Evolutionary conservation across 78 protist species (phyloP).

Genomic region (Polysphondylium violaceum): DNA sequence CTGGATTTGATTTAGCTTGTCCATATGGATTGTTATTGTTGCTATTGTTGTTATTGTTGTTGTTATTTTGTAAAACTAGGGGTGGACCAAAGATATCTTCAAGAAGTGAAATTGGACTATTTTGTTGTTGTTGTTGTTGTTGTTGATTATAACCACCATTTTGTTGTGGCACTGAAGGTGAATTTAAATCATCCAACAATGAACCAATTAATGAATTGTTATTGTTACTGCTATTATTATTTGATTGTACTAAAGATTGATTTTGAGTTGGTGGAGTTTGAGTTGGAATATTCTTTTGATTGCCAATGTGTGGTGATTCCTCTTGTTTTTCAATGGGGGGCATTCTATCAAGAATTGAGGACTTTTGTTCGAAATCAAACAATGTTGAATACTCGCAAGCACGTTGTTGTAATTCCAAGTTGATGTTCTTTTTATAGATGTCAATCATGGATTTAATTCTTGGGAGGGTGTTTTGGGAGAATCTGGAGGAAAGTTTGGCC

Average conservation of each 20-base stretch:
- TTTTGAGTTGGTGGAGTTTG: slow-evolving; percentile 51
- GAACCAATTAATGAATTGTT: slow-evolving; percentile 24
- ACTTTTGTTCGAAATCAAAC: slow-evolving; percentile 48
- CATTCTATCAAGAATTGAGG: slow-evolving; percentile 39
- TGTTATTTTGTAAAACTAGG: neutral
- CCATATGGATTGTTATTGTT: neutral
- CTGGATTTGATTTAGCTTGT: no score
- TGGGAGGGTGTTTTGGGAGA: slow-evolving; percentile 12
- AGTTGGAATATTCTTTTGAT: slow-evolving; percentile 14
- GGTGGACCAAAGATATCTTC: slow-evolving; percentile 74
- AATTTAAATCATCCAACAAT: slow-evolving; percentile 36
- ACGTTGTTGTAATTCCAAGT: slow-evolving; percentile 95
- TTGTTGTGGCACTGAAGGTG: slow-evolving; percentile 4
- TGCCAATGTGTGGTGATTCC: slow-evolving; percentile 17
- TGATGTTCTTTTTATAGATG: slow-evolving; percentile 46
- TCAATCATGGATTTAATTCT: slow-evolving; percentile 22
- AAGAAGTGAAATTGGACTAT: slow-evolving; percentile 18
- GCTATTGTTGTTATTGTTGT: slow-evolving; percentile 17
- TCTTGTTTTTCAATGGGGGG: slow-evolving; percentile 69
- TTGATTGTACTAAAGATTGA: no score
- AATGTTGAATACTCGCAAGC: slow-evolving; percentile 90
- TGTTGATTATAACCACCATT: neutral
- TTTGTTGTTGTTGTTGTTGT: neutral
- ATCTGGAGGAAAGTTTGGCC: slow-evolving; percentile 87
- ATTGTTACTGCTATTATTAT: slow-evolving; percentile 5